phyloP scores from a whole-genome alignment of 2,329 filamentous ascomycete species.

The Rhinocladiella similis region DNA sequence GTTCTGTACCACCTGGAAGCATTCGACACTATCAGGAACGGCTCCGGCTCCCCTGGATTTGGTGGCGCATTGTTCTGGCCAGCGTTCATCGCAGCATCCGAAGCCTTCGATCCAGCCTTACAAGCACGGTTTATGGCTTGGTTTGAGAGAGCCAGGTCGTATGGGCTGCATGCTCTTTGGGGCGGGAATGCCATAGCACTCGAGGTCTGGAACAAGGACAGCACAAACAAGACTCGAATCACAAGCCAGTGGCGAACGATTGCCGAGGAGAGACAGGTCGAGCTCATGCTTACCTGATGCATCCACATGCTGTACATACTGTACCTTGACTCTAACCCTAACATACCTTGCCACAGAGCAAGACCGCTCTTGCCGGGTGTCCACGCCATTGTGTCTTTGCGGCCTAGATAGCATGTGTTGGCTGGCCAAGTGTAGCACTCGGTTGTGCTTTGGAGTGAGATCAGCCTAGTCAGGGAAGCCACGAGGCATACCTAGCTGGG shows the following conservation, averaged over 20 bases:
- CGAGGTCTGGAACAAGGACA: conserved; percentile 6
- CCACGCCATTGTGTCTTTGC: not conserved
- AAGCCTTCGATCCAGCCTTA: conserved; percentile 49
- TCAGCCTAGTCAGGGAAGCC: no score
- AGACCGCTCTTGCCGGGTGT: not conserved
- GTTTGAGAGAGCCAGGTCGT: conserved; percentile 3
- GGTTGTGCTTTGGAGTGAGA: no score
- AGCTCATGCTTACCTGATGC: conserved; percentile 4
- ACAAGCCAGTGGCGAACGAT: conserved; percentile 7
- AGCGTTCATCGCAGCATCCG: conserved; percentile 47
- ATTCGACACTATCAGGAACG: conserved; percentile 4
- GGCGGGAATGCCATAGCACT: conserved; percentile 1
- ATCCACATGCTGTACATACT: not conserved
- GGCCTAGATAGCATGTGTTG: no score
- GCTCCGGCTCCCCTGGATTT: not conserved
- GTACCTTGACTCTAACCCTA: no score
- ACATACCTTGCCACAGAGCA: no score
- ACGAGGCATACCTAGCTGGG: no score
- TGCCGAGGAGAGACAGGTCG: conserved; percentile 5
- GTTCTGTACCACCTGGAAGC: conserved; percentile 3
- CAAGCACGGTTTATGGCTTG: conserved; percentile 35
- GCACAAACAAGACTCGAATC: not conserved
- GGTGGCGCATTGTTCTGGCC: conserved; percentile 1
- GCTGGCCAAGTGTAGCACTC: no score
- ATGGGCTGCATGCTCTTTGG: not conserved